A percentile compares a stretch with the other conserved stretches of the same genome.
Conservation (phyloP, 805 yeast genomes). For the Spathaspora girioi region DNA sequence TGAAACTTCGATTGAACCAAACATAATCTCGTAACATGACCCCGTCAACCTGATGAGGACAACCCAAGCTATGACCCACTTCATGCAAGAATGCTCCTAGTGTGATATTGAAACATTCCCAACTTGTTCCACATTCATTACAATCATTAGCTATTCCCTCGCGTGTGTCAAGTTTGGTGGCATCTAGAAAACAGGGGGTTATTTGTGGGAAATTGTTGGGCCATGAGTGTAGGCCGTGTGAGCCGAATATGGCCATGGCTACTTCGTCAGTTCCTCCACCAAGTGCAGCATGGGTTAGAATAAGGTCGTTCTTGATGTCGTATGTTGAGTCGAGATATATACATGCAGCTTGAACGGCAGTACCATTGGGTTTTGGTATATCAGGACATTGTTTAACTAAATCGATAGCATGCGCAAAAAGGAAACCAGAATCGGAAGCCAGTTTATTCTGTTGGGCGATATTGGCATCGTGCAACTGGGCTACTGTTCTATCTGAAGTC, state of each 20-base stretch:
- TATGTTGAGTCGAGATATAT: slow-evolving; percentile 82
- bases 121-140: slow-evolving; percentile 76
- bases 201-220: slow-evolving; percentile 79
- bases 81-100: slow-evolving; percentile 95
- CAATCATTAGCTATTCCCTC: slow-evolving; percentile 86
- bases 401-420: slow-evolving; percentile 78
- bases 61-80: slow-evolving; percentile 85
- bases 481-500: slow-evolving; percentile 60
- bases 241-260: slow-evolving; percentile 86
- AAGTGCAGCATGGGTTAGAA: slow-evolving; percentile 87
- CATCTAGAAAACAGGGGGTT: slow-evolving; percentile 65
- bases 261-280: slow-evolving; percentile 80
- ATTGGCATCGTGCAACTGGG: slow-evolving; percentile 72
- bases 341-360: slow-evolving; percentile 78
- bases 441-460: slow-evolving; percentile 81
- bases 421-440: slow-evolving; percentile 70
- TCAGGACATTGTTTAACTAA: slow-evolving; percentile 45
- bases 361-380: slow-evolving; percentile 35
- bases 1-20: slow-evolving; percentile 75
- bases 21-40: slow-evolving; percentile 87
- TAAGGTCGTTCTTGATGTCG: slow-evolving; percentile 56
- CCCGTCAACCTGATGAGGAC: slow-evolving; percentile 89
- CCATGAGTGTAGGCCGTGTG: slow-evolving; percentile 90
- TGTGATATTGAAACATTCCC: slow-evolving; percentile 87
- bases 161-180: slow-evolving; percentile 53